Evolutionary conservation across 768 basidiomycete genomes (phyloP), one percentile per base, ranked within the genome.

Genomic region (Cantharellus cinnabarinus): DNA sequence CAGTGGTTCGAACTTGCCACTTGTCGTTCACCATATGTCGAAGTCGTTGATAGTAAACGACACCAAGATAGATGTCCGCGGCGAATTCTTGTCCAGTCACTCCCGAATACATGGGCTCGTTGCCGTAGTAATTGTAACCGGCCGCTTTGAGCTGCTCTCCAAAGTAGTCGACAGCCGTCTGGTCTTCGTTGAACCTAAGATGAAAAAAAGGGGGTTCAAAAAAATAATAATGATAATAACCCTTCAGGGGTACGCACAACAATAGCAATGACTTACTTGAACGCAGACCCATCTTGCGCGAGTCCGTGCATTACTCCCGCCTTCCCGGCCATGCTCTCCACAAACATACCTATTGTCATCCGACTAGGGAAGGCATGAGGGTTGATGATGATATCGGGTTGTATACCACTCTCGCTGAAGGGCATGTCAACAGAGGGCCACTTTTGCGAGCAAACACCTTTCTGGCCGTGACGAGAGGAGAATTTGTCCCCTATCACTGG

Each of bases 311-410:
- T 88, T 4, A 94, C 86, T 60, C 95, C 95, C 2, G 95, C 86
- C 70, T 99, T 99, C n/a, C 95, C 95, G 0, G 95, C 95, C 82
- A 98, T 83, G 71, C 89, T 94, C 75, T 99, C 95, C 60, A 99
- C 90, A 68, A 99, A 82, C 95, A 99, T 99, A 61, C 95, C 95
- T 65, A 99, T 99, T 1, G 95, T 99, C 95, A 99, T 99, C 65
- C 95, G 88, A 76, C 83, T 87, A 2, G 95, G 95, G 76, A 99
- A 99, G 14, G 95, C 95, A 69, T 99, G 95, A 41, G 95, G 95
- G 71, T 99, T 99, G 75, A 99, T 98, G 69, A 99, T 98, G 56
- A 99, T 81, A 70, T 99, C 95, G 1, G 95, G 95, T 70, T 97
- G 94, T 78, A 99, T 91, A 14, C 95, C 95, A 60, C 89, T 94